These are phyloP conservation scores for Pseudohyphozyma bogoriensis DNA, from an alignment of 768 basidiomycete species.

Conservation along the genomic window DNA sequence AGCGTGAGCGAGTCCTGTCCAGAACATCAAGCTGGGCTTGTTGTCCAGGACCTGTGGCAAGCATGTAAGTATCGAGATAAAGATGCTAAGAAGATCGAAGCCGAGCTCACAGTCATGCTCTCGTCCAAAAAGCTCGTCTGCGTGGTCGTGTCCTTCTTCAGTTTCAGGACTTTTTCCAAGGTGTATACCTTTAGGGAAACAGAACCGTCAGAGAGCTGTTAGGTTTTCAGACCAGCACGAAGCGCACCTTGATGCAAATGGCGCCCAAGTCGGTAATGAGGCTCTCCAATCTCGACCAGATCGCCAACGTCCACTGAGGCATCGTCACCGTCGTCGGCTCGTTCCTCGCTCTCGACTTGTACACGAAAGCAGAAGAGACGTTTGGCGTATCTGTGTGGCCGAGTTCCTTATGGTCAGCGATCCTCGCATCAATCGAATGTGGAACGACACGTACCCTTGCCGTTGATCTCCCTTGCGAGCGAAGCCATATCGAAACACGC, in stretches of 20 bases:
- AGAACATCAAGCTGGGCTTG: conserved; percentile 83
- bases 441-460: conserved; percentile 51
- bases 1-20: conserved; percentile 67
- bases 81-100: neutral
- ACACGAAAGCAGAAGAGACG: conserved; percentile 45
- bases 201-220: neutral
- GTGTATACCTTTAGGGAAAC: conserved; percentile 68
- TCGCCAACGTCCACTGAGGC: conserved; percentile 69
- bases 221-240: neutral
- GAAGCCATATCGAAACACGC: conserved; percentile 75
- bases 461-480: conserved; percentile 73
- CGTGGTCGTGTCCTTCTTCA: conserved; percentile 74
- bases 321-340: conserved; percentile 83
- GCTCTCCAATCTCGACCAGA: conserved; percentile 70
- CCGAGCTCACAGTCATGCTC: conserved; percentile 69
- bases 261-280: conserved; percentile 82
- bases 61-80: neutral
- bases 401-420: conserved; percentile 7
- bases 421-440: neutral
- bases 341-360: conserved; percentile 75
- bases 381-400: conserved; percentile 31
- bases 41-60: conserved; percentile 69
- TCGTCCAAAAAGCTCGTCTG: conserved; percentile 79
- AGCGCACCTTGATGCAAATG: conserved; percentile 74
- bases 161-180: conserved; percentile 79